These are phyloP conservation scores for Ulmus americana DNA, from an alignment of 331 rosid genomes.

Conservation along the genomic window DNA sequence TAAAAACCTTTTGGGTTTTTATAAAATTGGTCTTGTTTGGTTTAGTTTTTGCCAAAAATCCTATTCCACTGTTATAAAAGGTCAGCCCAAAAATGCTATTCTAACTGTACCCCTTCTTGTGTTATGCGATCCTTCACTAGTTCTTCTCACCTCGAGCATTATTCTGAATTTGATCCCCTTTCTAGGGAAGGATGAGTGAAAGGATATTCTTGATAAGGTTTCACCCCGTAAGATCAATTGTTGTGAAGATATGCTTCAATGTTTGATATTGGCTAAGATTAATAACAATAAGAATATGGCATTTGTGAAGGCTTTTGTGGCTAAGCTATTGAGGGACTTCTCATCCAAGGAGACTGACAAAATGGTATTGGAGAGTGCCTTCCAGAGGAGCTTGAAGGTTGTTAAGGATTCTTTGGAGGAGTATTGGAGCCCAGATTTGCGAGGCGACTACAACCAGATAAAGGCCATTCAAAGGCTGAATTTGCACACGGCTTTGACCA, in stretches of 20 bases:
- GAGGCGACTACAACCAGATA: slow-evolving; percentile 72
- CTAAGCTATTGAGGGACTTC: slow-evolving; percentile 66
- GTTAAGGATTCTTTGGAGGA: slow-evolving; percentile 85
- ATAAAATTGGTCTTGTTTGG: too few species aligned
- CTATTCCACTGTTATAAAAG: too few species aligned
- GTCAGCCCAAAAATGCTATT: too few species aligned
- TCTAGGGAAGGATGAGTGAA: slow-evolving; percentile 59
- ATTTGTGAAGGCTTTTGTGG: slow-evolving; percentile 81
- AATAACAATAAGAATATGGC: slow-evolving; percentile 64
- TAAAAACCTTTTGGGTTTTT: too few species aligned
- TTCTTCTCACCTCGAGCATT: too few species aligned
- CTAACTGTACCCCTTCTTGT: too few species aligned
- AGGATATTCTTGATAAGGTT: slow-evolving; percentile 77
- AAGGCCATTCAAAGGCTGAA: slow-evolving; percentile 85
- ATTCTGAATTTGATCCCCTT: slow-evolving; percentile 58
- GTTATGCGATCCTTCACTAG: too few species aligned
- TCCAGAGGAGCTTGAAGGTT: slow-evolving; percentile 51
- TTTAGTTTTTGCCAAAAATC: too few species aligned
- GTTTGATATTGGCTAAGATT: slow-evolving; percentile 46
- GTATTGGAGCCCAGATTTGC: slow-evolving; percentile 69
- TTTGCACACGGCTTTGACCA: slow-evolving; percentile 72
- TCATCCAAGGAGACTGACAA: slow-evolving; percentile 63
- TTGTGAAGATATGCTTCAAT: slow-evolving; percentile 65
- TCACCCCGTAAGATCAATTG: slow-evolving; percentile 41
- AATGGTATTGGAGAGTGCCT: slow-evolving; percentile 74